A percentile compares a stretch with the other conserved stretches of the same genome.
Evolutionary conservation across 768 basidiomycete species (phyloP).

Genomic region (Tylopilus felleus): DNA sequence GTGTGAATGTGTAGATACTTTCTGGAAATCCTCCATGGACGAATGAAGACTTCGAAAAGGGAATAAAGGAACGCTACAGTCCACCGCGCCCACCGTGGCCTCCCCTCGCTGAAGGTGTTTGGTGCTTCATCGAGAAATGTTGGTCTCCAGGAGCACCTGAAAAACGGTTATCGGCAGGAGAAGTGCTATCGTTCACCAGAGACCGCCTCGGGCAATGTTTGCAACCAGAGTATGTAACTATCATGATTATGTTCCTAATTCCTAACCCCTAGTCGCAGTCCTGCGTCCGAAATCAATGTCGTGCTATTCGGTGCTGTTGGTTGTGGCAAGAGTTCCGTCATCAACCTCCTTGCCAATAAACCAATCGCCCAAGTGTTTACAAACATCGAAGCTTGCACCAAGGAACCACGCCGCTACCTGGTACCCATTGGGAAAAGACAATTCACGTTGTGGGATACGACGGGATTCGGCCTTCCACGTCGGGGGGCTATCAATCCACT

Average conservation of each 20-base stretch:
- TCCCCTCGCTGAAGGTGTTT: not conserved
- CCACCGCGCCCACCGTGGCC: slow-evolving; percentile 1
- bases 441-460: slow-evolving; percentile 26
- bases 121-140: slow-evolving; percentile 1
- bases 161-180: not conserved
- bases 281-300: not conserved
- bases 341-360: slow-evolving; percentile 18
- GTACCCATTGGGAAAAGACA: not conserved
- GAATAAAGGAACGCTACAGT: not conserved
- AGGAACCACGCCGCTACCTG: slow-evolving; percentile 7
- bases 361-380: slow-evolving; percentile 24
- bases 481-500: not conserved
- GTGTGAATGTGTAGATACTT: not conserved
- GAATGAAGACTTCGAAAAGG: not conserved
- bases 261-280: not conserved
- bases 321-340: slow-evolving; percentile 18
- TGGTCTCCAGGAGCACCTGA: slow-evolving; percentile 1
- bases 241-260: not conserved
- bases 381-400: slow-evolving; percentile 30
- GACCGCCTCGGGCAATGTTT: not conserved
- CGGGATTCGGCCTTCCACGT: slow-evolving; percentile 17
- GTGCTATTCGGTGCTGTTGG: slow-evolving; percentile 17
- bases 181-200: not conserved
- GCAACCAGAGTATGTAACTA: not conserved
- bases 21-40: not conserved